Percentiles rank a stretch among this genome's conserved stretches.
Conservation (phyloP, 2,329 filamentous ascomycete genomes). For the Raffaelea ambrosiae region DNA sequence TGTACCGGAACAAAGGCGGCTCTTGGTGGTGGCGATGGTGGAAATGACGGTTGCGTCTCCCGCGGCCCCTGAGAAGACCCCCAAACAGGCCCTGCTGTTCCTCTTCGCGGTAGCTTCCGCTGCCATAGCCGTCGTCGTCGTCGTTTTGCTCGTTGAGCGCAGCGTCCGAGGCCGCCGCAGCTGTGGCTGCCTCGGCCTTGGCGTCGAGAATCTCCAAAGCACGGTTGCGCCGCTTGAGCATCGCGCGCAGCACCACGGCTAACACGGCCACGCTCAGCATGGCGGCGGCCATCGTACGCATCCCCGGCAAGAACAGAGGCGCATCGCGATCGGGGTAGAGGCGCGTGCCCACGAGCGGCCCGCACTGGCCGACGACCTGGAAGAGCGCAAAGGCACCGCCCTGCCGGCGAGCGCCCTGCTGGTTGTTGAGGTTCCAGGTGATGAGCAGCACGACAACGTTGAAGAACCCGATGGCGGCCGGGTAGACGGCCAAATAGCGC, state of each 20-base stretch:
- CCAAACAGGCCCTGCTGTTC: no score
- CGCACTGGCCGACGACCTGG: constrained; percentile 74
- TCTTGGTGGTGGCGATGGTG: no score
- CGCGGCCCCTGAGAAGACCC: no score
- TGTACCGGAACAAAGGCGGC: no score
- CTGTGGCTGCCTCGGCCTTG: constrained; percentile 10
- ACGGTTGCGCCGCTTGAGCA: constrained; percentile 43
- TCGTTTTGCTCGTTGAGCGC: not conserved
- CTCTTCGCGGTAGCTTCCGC: no score
- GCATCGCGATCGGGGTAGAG: constrained; percentile 53
- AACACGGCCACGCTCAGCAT: constrained; percentile 54
- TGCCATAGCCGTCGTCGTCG: not conserved
- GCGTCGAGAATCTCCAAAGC: constrained; percentile 25
- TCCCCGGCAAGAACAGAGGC: constrained; percentile 55
- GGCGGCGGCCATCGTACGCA: constrained; percentile 52
- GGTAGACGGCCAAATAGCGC: constrained; percentile 70
- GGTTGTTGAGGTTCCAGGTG: constrained; percentile 85
- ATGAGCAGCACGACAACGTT: constrained; percentile 76
- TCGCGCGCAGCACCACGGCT: constrained; percentile 43
- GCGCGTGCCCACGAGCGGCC: constrained; percentile 60
- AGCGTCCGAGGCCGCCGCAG: not conserved
- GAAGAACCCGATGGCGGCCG: constrained; percentile 74
- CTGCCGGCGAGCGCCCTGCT: constrained; percentile 57
- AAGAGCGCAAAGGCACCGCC: constrained; percentile 66
- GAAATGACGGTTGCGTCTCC: no score